These are phyloP conservation scores for Magnusiomyces suaveolens DNA, from an alignment of 1,139 yeast genomes.

Conservation along the genomic window DNA sequence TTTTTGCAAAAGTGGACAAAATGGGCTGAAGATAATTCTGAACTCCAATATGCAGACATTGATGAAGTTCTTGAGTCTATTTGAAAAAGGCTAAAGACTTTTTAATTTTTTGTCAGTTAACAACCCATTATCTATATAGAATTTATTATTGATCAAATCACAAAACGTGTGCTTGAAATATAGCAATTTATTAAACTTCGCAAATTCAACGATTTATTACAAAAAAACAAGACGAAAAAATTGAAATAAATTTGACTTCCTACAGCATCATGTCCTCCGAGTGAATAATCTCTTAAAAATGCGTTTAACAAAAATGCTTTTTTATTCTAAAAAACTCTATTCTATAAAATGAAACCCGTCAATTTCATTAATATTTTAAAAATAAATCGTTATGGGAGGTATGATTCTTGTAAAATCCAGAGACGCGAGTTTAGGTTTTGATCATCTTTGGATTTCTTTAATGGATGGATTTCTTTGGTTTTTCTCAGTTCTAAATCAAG, in stretches of 20 bases:
- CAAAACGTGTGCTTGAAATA: too few species aligned
- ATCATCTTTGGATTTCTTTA: background rate
- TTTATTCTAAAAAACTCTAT: too few species aligned
- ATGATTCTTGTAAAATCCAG: conserved; percentile 23
- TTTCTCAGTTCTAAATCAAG: background rate
- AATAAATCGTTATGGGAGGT: conserved; percentile 71
- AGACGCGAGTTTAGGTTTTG: background rate
- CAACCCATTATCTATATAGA: background rate
- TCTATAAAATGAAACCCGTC: too few species aligned
- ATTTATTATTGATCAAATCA: too few species aligned
- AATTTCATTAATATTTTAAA: too few species aligned
- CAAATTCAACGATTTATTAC: too few species aligned
- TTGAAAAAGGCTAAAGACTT: too few species aligned
- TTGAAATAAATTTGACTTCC: background rate
- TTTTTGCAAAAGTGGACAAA: conserved; percentile 52
- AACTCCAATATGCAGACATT: conserved; percentile 57
- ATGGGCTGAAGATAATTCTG: conserved; percentile 61
- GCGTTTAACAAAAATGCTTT: too few species aligned
- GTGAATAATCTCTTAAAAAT: too few species aligned
- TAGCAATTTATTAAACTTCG: too few species aligned
- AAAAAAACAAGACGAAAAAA: background rate
- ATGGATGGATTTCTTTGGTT: background rate
- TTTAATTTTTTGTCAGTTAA: too few species aligned
- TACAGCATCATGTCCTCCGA: background rate
- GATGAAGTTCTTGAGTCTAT: conserved; percentile 21